Evolutionary conservation across 1,139 yeast genomes (phyloP).

Genomic region (Sugiyamaella neomexicana): DNA sequence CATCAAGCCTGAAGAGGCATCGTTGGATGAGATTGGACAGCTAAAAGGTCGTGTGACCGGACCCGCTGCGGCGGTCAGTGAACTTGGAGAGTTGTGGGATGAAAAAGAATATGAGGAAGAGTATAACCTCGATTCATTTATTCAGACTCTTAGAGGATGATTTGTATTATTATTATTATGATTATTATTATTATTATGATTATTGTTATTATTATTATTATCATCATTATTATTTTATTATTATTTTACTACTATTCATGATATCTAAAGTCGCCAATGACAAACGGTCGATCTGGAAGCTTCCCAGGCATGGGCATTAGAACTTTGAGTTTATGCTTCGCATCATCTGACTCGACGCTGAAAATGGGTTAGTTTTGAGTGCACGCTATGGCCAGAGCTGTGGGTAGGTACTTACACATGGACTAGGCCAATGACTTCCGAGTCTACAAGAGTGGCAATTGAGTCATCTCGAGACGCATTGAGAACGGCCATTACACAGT

Average conservation of each 20-base stretch:
- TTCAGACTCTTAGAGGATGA: conserved; percentile 57
- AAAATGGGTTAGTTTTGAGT: conserved; percentile 18
- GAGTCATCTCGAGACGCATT: conserved; percentile 57
- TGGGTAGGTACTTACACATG: conserved; percentile 35
- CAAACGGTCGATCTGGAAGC: conserved; percentile 66
- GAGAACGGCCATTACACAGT: conserved; percentile 70
- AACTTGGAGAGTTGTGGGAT: conserved; percentile 95
- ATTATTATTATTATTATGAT: conserved; percentile 5
- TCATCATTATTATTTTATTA: conserved; percentile 1
- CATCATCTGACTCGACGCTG: conserved; percentile 62
- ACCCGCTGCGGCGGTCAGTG: conserved; percentile 68
- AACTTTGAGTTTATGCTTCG: conserved; percentile 66
- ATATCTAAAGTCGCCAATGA: conserved; percentile 69
- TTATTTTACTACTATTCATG: conserved; percentile 49
- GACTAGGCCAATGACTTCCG: conserved; percentile 68
- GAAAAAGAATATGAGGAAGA: conserved; percentile 95
- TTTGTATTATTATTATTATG: conserved; percentile 2
- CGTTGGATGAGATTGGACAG: conserved; percentile 55
- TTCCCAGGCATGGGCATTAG: conserved; percentile 87
- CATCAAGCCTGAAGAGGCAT: conserved; percentile 37
- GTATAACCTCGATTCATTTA: conserved; percentile 88
- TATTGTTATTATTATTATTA: neutral
- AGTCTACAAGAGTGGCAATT: conserved; percentile 51
- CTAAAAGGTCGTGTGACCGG: conserved; percentile 58
- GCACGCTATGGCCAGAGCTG: neutral